Conservation (phyloP, 768 basidiomycete species). For the Kwoniella mangroviensis region DNA sequence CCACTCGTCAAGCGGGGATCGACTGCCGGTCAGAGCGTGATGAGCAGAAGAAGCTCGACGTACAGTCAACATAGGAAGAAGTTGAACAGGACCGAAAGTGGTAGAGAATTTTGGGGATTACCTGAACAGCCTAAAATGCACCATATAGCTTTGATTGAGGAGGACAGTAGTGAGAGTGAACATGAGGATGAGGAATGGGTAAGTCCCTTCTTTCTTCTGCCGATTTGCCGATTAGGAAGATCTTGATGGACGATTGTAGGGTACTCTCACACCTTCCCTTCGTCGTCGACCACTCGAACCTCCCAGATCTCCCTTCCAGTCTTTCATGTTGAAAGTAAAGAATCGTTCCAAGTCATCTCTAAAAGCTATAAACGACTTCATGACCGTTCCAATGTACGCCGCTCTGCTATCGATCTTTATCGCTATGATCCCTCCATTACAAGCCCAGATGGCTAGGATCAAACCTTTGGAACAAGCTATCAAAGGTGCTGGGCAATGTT, state of each 20-base stretch:
- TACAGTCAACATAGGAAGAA: conserved; percentile 24
- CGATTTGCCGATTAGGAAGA: not conserved
- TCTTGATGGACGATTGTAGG: conserved; percentile 23
- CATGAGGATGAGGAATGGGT: conserved; percentile 51
- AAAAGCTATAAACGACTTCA: conserved; percentile 66
- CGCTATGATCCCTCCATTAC: conserved; percentile 75
- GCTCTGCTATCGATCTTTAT: conserved; percentile 75
- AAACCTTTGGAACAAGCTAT: conserved; percentile 61
- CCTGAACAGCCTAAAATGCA: conserved; percentile 46
- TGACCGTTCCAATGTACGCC: conserved; percentile 88
- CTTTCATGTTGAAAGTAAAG: conserved; percentile 34
- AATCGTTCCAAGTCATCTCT: conserved; percentile 44
- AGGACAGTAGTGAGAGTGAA: conserved; percentile 41
- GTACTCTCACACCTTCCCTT: conserved; percentile 27
- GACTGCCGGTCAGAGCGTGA: conserved; percentile 10
- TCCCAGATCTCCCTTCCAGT: conserved; percentile 33
- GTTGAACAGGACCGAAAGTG: conserved; percentile 52
- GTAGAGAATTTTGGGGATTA: conserved; percentile 55
- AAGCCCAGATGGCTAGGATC: conserved; percentile 70
- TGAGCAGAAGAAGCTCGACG: conserved; percentile 20
- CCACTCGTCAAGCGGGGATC: conserved; percentile 18
- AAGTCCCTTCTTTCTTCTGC: conserved; percentile 12
- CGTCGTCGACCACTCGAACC: conserved; percentile 34
- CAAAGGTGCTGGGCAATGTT: conserved; percentile 56
- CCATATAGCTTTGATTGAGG: conserved; percentile 31